Base-by-base conservation (phyloP, 495 filamentous ascomycete genomes). In the Lepidopterella palustris region DNA sequence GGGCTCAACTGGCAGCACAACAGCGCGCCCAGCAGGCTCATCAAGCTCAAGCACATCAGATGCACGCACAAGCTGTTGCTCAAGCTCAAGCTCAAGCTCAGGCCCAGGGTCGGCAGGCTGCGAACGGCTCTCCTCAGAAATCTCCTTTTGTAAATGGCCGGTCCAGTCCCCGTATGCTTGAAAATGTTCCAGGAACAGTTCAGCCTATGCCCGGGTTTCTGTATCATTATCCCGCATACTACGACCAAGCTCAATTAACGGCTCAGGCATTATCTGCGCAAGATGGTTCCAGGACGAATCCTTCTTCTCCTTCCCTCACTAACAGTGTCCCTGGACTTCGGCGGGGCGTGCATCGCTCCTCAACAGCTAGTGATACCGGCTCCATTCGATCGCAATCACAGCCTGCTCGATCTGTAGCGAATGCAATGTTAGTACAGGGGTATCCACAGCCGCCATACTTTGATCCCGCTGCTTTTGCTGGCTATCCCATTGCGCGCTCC, bases 301-400 rank as follows among this genome's bases (percentile, higher is more conserved):
- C 84, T 6, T 79, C 84, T 5, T 87, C 84, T 15, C 84, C 84
- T 9, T 84, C 83, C 1, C 66, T 81, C n/a, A 64, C 75, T 25
- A 64, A 73, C 54, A 75, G 72, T 15, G 70, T 80, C 49, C 83
- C 83, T 52, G 80, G 84, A 53, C 70, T 83, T 32, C 77, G 83
- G 29, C 78, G 83, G 40, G 79, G 77, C 49, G 72, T 78, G 13
- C 81, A 84, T 57, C 78, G 83, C 13, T 78, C 80, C 11, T 83
- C 81, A 0, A 76, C 77, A 50, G 74, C 77, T 2, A 82, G 82
- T 52, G 78, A 81, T 0, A 76, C 74, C 25, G 74, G 70, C 31
- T 83, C 80, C 4, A 70, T 82, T 5, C 73, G 84, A 39, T 84
- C 84, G 23, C 84, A 87, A 40, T 87, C 84, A 25, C 84, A 87